These are phyloP conservation scores for Diaporthe sp. DNA, from an alignment of 2,329 filamentous ascomycete species.

Conservation along the genomic window DNA sequence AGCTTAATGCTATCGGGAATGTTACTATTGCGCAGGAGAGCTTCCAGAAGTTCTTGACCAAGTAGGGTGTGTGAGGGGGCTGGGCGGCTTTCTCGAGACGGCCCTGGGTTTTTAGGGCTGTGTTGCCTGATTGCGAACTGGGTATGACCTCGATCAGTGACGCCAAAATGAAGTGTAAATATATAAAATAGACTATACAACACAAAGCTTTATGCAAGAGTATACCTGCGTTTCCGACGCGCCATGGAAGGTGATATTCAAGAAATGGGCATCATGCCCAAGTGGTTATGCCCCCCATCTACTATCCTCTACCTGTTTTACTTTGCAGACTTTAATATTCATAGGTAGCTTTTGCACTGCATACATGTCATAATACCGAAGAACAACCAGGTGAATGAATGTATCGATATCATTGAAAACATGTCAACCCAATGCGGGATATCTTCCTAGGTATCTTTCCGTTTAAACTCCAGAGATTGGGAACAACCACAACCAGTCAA, in stretches of 20 bases:
- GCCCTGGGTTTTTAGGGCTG: too few species aligned
- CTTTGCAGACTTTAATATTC: neutral
- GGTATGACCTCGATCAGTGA: too few species aligned
- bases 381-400: neutral
- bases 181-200: too few species aligned
- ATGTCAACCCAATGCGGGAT: slow-evolving; percentile 29
- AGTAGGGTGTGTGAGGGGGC: slow-evolving; percentile 60
- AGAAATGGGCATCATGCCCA: too few species aligned
- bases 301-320: too few species aligned
- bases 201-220: too few species aligned
- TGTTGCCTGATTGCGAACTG: too few species aligned
- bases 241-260: too few species aligned
- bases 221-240: too few species aligned
- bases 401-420: slow-evolving; percentile 25
- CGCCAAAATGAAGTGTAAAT: too few species aligned
- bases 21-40: slow-evolving; percentile 96
- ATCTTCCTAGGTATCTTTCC: slow-evolving; percentile 32
- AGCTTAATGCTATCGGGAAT: slow-evolving; percentile 84
- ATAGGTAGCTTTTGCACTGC: neutral
- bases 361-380: neutral
- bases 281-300: too few species aligned
- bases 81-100: too few species aligned
- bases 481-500: neutral
- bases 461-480: slow-evolving; percentile 25
- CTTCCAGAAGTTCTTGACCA: slow-evolving; percentile 93